Evolutionary conservation across 73 alveolate genomes (phyloP), one percentile per base, ranked within the genome.

Genomic region (Symbiodinium natans): DNA sequence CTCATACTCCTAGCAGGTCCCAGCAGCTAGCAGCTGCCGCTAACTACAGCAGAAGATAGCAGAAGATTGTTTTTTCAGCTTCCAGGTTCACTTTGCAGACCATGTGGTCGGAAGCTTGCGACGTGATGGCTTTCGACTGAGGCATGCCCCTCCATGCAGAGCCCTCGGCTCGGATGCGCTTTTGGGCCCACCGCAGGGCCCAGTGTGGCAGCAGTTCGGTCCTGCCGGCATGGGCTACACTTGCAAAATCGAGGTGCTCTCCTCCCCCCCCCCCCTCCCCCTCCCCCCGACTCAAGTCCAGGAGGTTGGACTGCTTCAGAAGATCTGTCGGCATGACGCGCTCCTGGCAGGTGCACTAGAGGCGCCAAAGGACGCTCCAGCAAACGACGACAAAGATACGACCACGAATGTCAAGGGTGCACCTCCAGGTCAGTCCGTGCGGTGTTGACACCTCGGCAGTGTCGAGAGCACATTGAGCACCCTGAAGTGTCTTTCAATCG

Each of bases 281-380:
- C 31, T n/a, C 11, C 83, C 39, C 36, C 33, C 17, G 83, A 17
- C 83, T 71, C 21, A 23, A 27, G 97, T 90, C 97, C 97, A 90
- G 75, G 41, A 90, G 83, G 52, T 42, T 52, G 39, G 97, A 90
- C 80, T n/a, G 97, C 97, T 90, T 90, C 88, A 90, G 54, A 56
- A 71, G 80, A 73, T 90, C 96, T 40, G 96, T 89, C 80, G 38
- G 39, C 31, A 9, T 31, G 59, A 9, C 21, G 13, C 59, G 59
- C 59, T 46, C 59, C 59, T 46, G 59, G 21, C 13, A 6, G 59
- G 59, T n/a, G n/a, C n/a, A n/a, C n/a, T n/a, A n/a, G n/a, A n/a
- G n/a, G 71, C 17, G 71, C 71, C n/a, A 52, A 52, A 29, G n/a
- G 15, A 21, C 71, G 71, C 71, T 52, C 71, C 71, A 8, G 11